Evolutionary conservation across 2,329 filamentous ascomycete species (phyloP).

Genomic region (Cladosporium sp.): DNA sequence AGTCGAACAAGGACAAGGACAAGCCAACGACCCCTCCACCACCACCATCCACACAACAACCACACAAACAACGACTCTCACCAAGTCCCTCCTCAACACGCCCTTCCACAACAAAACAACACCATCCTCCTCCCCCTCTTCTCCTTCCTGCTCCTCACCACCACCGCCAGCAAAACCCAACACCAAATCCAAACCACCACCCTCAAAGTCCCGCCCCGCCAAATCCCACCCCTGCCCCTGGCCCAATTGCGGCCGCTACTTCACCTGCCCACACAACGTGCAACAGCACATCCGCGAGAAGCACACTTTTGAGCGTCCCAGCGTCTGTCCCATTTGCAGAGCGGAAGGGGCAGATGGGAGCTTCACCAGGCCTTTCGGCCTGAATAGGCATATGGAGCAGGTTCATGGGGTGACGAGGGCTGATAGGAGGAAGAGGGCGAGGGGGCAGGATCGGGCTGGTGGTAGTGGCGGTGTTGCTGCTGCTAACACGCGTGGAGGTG

Average conservation of each 20-base stretch:
- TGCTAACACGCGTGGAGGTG: background rate
- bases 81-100: background rate
- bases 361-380: conserved; percentile 3
- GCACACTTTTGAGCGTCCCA: conserved; percentile 18
- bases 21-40: too few relatives aligned
- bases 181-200: background rate
- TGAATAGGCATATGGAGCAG: conserved; percentile 5
- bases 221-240: conserved; percentile 16
- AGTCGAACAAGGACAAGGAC: too few relatives aligned
- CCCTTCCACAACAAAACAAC: background rate
- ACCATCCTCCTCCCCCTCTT: too few relatives aligned
- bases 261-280: conserved; percentile 17
- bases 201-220: background rate
- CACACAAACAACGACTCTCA: background rate
- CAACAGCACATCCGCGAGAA: conserved; percentile 20
- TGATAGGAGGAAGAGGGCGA: background rate
- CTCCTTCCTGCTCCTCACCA: too few relatives aligned
- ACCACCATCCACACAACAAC: background rate
- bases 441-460: too few relatives aligned
- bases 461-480: too few relatives aligned
- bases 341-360: background rate
- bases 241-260: conserved; percentile 11
- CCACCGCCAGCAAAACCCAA: background rate
- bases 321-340: conserved; percentile 17
- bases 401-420: conserved; percentile 9